These are phyloP conservation scores for Glomus cerebriforme DNA, from an alignment of 192 early-diverging fungal species.

Conservation along the genomic window DNA sequence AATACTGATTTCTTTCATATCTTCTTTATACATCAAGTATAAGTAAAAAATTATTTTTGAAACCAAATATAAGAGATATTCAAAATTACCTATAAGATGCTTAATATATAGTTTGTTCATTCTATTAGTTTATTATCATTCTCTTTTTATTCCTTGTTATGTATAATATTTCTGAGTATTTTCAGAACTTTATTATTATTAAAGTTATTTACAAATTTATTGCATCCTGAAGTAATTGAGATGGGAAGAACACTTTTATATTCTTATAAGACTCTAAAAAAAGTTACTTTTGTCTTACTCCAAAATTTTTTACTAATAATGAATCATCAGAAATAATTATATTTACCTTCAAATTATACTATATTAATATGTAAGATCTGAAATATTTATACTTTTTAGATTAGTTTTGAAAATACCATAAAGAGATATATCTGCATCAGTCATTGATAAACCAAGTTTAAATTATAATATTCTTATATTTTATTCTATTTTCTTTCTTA, in stretches of 20 bases:
- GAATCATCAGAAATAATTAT: constrained; percentile 14
- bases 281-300: not conserved
- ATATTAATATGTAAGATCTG: not conserved
- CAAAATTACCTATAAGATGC: not conserved
- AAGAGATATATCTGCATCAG: not conserved
- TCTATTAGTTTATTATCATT: not conserved
- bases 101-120: not conserved
- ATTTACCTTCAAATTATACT: not conserved
- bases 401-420: not conserved
- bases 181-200: not conserved
- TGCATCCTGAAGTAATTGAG: not conserved
- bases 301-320: constrained; percentile 10
- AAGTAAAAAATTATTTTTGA: not conserved
- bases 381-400: not conserved
- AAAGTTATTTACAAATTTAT: constrained; percentile 24
- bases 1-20: no score
- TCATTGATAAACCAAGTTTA: not conserved
- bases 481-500: not conserved
- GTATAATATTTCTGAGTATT: constrained; percentile 8
- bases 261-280: constrained; percentile 2
- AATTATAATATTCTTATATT: constrained; percentile 15
- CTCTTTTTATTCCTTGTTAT: constrained; percentile 4
- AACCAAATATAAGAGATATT: no score
- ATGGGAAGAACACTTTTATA: not conserved
- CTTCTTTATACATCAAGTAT: no score